phyloP scores from a whole-genome alignment of 2,329 filamentous ascomycete species.

The Lasiodiplodia hormozganensis region DNA sequence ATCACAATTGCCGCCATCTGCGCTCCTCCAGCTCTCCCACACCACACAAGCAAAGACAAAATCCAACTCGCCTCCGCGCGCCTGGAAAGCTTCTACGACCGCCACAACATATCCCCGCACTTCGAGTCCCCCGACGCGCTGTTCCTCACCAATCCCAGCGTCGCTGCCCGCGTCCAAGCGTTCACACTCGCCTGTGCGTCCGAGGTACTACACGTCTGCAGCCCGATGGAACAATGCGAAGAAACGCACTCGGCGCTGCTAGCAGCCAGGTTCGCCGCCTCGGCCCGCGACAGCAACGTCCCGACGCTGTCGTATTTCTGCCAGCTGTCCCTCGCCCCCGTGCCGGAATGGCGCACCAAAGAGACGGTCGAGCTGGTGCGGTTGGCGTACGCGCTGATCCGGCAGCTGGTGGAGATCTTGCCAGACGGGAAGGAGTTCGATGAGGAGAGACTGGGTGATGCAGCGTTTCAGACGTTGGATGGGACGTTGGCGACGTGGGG shows the following conservation, averaged over 20 bases:
- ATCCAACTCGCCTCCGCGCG: neutral
- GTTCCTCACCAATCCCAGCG: neutral
- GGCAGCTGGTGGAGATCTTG: constrained; percentile 32
- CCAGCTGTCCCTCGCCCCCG: neutral
- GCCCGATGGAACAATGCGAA: neutral
- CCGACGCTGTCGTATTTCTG: constrained; percentile 32
- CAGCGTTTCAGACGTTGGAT: neutral
- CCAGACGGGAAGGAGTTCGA: neutral
- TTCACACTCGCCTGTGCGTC: neutral
- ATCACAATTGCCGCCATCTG: neutral
- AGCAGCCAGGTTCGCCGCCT: neutral
- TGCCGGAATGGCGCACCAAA: neutral
- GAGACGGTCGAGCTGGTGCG: constrained; percentile 29
- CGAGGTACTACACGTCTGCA: neutral
- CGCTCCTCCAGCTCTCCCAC: neutral
- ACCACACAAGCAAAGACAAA: neutral
- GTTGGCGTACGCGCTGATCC: constrained; percentile 31
- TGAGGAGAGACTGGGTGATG: neutral
- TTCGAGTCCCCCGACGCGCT: neutral
- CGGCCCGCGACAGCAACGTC: neutral
- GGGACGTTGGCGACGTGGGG: neutral
- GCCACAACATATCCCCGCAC: neutral
- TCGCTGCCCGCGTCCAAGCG: neutral
- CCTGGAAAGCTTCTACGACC: neutral
- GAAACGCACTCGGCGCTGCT: neutral